These are phyloP conservation scores for Aspergillus fructus DNA, from an alignment of 2,329 filamentous ascomycete species.

Conservation along the genomic window DNA sequence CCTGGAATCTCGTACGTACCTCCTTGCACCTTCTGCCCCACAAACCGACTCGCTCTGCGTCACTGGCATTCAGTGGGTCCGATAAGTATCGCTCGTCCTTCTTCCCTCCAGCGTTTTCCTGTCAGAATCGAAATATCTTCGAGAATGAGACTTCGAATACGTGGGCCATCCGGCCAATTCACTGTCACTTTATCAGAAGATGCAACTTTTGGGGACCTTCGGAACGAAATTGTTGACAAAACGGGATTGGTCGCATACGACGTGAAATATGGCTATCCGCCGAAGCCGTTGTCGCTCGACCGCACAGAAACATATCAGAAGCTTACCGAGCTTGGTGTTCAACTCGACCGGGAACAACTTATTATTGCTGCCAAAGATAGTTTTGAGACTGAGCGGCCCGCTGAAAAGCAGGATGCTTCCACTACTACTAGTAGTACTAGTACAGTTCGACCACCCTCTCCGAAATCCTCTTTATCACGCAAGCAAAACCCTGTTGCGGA, in stretches of 20 bases:
- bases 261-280: conserved; percentile 80
- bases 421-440: conserved; percentile 11
- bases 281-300: conserved; percentile 63
- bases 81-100: not conserved
- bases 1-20: no score
- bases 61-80: not conserved
- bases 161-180: conserved; percentile 70
- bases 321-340: conserved; percentile 58
- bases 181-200: conserved; percentile 67
- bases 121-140: not conserved
- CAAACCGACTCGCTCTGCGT: not conserved
- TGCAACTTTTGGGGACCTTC: conserved; percentile 52
- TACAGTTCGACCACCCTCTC: conserved; percentile 9
- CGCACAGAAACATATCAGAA: conserved; percentile 49
- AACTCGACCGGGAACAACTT: conserved; percentile 67
- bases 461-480: conserved; percentile 38
- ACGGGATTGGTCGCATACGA: conserved; percentile 68
- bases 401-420: conserved; percentile 10
- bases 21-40: not conserved
- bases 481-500: conserved; percentile 47
- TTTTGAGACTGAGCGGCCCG: conserved; percentile 6
- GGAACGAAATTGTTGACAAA: conserved; percentile 50
- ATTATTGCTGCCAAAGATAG: conserved; percentile 56
- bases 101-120: not conserved
- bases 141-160: conserved; percentile 70